phyloP scores from a whole-genome alignment of 331 rosid species.

The Prunus yedoensis region DNA sequence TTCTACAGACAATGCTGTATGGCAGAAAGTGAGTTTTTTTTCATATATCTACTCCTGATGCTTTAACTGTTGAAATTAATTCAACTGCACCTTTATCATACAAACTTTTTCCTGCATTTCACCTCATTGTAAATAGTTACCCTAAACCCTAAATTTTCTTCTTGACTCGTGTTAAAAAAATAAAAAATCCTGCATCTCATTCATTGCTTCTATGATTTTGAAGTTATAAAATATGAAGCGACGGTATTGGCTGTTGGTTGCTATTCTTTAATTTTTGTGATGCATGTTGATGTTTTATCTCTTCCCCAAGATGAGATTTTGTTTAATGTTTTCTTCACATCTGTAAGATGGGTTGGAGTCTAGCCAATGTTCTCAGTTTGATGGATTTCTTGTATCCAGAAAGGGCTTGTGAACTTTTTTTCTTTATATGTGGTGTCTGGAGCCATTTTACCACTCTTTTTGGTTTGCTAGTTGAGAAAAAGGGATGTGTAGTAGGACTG shows the following conservation, averaged over 20 bases:
- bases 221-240: background rate
- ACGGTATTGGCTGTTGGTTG: background rate
- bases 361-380: background rate
- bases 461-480: conserved; percentile 1
- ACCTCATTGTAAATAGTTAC: background rate
- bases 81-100: background rate
- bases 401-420: background rate
- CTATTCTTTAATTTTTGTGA: background rate
- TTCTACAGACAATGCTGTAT: background rate
- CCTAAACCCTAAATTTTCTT: background rate
- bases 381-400: background rate
- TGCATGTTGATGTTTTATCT: background rate
- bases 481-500: background rate
- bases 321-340: background rate
- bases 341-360: background rate
- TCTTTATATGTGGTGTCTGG: background rate
- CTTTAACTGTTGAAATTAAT: background rate
- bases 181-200: background rate
- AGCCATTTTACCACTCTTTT: background rate
- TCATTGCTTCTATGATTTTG: background rate
- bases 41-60: background rate
- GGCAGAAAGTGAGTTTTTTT: background rate
- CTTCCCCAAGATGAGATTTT: background rate
- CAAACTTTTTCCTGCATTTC: background rate
- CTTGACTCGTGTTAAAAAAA: background rate